Conservation (phyloP, 164 flowering plant genomes). For the Pachysandra terminalis region DNA sequence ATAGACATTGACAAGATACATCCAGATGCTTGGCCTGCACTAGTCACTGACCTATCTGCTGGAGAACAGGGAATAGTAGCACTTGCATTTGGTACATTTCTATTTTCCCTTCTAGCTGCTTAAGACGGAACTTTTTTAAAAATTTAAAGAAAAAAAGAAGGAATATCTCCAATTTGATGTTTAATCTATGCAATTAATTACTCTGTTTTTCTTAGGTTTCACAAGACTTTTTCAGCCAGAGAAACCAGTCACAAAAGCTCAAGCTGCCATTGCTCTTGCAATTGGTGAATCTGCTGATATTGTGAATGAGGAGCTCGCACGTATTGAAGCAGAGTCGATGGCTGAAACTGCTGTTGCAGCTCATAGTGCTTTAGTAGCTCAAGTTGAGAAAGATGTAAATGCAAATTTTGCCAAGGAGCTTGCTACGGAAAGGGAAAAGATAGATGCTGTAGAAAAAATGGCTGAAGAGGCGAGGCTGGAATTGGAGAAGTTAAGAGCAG, state of each 20-base stretch:
- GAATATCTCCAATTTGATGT: background rate
- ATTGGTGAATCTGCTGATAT: constrained; percentile 82
- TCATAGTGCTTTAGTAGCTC: constrained; percentile 83
- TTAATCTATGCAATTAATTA: background rate
- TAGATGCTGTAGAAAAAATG: constrained; percentile 70
- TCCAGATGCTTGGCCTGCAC: constrained; percentile 96
- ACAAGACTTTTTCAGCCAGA: constrained; percentile 94
- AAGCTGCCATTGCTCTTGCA: constrained; percentile 94
- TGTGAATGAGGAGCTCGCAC: constrained; percentile 92
- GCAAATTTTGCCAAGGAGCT: constrained; percentile 79
- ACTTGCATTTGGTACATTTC: constrained; percentile 79
- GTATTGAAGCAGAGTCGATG: constrained; percentile 93
- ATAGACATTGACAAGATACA: constrained; percentile 83
- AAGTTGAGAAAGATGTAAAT: constrained; percentile 86
- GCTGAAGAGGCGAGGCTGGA: constrained; percentile 80
- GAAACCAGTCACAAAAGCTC: constrained; percentile 95
- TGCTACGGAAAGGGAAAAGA: constrained; percentile 66
- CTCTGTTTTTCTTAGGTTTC: constrained; percentile 45
- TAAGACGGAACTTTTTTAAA: background rate
- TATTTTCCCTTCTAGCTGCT: background rate
- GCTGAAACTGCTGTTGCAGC: constrained; percentile 94
- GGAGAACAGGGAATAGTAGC: constrained; percentile 85
- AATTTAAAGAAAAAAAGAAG: no score
- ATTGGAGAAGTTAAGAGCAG: constrained; percentile 63
- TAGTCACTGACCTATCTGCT: constrained; percentile 76